Conservation (phyloP, 1,284 basidiomycete genomes). For the Trichosporon coremiiforme region DNA sequence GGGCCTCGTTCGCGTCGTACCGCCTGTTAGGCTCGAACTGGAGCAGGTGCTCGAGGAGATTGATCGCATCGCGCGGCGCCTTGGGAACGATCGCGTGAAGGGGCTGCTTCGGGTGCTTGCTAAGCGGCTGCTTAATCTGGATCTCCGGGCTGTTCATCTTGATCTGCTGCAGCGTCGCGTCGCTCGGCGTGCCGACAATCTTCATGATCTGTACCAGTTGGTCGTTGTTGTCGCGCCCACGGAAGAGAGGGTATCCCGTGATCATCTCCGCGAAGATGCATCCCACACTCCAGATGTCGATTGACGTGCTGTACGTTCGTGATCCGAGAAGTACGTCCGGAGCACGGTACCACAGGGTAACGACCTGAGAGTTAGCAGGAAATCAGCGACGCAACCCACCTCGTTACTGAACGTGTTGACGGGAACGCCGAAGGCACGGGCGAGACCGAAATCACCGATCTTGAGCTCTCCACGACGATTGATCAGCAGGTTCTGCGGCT, state of each 20-base stretch:
- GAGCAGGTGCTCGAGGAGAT: constrained; percentile 90
- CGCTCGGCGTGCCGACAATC: constrained; percentile 93
- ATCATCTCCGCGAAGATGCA: constrained; percentile 67
- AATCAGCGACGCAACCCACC: constrained; percentile 59
- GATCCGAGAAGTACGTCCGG: constrained; percentile 95
- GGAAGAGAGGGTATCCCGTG: constrained; percentile 92
- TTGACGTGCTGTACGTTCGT: constrained; percentile 91
- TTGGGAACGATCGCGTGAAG: constrained; percentile 88
- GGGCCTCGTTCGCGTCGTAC: constrained; percentile 87
- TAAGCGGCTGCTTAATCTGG: constrained; percentile 62
- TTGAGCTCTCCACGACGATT: constrained; percentile 88
- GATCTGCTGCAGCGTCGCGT: constrained; percentile 85
- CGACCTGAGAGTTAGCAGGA: constrained; percentile 66
- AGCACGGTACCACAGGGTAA: constrained; percentile 97
- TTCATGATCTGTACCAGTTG: constrained; percentile 97
- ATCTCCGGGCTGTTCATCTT: constrained; percentile 94
- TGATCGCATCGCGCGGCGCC: constrained; percentile 87
- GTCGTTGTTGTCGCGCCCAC: constrained; percentile 96
- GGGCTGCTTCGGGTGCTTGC: constrained; percentile 87
- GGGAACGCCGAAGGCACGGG: constrained; percentile 95
- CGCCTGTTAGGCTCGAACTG: constrained; percentile 96
- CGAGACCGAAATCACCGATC: constrained; percentile 92
- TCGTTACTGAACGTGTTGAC: constrained; percentile 98
- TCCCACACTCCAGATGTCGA: constrained; percentile 99
- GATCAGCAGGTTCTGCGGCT: constrained; percentile 96